Evolutionary conservation across 2,329 filamentous ascomycete species (phyloP), one percentile per base, ranked within the genome.

Genomic region (Colletotrichum sp.): DNA sequence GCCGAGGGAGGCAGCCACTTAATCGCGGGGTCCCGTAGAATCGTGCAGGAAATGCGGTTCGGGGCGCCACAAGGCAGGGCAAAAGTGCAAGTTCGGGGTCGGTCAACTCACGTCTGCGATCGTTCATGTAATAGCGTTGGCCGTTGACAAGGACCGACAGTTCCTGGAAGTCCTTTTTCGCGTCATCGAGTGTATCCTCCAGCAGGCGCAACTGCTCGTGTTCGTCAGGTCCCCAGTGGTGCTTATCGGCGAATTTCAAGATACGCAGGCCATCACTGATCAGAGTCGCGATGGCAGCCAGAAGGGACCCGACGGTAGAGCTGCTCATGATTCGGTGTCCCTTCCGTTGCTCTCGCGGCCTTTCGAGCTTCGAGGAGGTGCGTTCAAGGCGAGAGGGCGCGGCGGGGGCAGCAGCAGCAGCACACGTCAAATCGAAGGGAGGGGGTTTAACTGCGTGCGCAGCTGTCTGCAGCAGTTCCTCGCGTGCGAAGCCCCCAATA

Each of bases 91-190:
- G 22, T 60, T 25, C 25, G 44, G 55, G 59, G 44, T 25, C n/a
- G 39, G 6, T 55, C 39, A 27, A 85, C 89, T 78, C 83, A 91
- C 90, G 79, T 73, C 86, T 89, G 71, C 89, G 85, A 80, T 92
- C 90, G 75, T 89, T 88, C 80, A 91, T 88, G 79, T 92, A 92
- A 81, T 91, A 90, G 61, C 88, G 85, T 79, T 89, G 87, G 34
- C 90, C 90, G 78, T 90, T 89, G 70, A 92, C 87, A 59, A 92
- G 84, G 63, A 86, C 85, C 27, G 87, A 87, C 74, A 92, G 84
- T 79, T 90, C 87, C 83, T 92, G 90, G 78, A 92, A 92, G 83
- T 92, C 90, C 81, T 87, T 88, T 83, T 89, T 90, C 72, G 91
- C 91, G 78, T 91, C 90, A 80, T 91, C 89, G 68, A 92, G 85